Percentiles rank a stretch among this genome's conserved stretches.
These are phyloP conservation scores for Colletotrichum orchidophilum DNA, from an alignment of 2,329 filamentous ascomycete species.

Conservation along the genomic window DNA sequence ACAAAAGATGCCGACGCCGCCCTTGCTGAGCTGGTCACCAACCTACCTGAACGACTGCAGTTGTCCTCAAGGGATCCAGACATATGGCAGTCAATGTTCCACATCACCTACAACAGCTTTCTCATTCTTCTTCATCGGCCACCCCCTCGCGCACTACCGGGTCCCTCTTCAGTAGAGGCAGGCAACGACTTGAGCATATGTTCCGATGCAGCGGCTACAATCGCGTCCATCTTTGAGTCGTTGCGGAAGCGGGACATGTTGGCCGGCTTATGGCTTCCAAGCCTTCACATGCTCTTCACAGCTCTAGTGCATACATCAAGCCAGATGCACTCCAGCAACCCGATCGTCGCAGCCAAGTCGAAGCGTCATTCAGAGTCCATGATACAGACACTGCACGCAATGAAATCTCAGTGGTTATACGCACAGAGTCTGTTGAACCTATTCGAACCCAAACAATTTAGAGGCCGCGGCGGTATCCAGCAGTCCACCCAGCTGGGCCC, in stretches of 20 bases:
- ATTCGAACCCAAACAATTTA: constrained; percentile 36
- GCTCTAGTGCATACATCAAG: constrained; percentile 41
- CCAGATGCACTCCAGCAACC: constrained; percentile 41
- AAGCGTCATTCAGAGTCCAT: constrained; percentile 42
- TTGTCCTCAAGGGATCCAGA: constrained; percentile 35
- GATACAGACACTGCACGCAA: constrained; percentile 39
- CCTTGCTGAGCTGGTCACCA: constrained; percentile 42
- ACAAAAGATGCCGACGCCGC: constrained; percentile 42
- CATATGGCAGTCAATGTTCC: constrained; percentile 44
- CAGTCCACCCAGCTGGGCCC: not conserved
- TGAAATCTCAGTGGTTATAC: constrained; percentile 44
- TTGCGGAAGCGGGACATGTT: constrained; percentile 37
- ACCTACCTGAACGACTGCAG: constrained; percentile 41
- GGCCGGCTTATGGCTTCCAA: constrained; percentile 41
- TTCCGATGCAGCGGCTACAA: constrained; percentile 39
- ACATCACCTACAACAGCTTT: constrained; percentile 47
- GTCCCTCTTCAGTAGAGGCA: constrained; percentile 24
- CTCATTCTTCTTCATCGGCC: constrained; percentile 46
- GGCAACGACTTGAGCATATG: constrained; percentile 43
- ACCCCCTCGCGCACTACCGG: constrained; percentile 32
- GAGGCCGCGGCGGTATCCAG: constrained; percentile 7
- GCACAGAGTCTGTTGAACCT: constrained; percentile 43
- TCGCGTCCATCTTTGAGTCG: constrained; percentile 43
- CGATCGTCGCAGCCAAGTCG: constrained; percentile 43
- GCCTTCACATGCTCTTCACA: constrained; percentile 43